phyloP scores from a whole-genome alignment of 495 filamentous ascomycete genomes.

The Schizothecium vesticola region DNA sequence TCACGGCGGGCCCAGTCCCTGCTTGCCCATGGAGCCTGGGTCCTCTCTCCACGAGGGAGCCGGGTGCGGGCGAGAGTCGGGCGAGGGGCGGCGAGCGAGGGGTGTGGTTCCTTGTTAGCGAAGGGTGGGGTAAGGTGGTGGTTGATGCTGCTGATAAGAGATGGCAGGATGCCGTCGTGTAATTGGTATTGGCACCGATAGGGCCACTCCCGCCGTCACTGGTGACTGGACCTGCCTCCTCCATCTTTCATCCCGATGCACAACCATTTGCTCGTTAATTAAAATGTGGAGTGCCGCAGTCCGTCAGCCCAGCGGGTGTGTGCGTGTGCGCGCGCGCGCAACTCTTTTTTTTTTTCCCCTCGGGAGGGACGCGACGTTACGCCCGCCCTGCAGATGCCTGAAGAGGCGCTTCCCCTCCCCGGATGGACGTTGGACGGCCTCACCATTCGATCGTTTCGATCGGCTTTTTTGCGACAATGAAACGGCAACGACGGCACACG shows the following conservation, averaged over 20 bases:
- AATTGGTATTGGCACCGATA: slow-evolving; percentile 14
- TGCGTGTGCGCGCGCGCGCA: not conserved
- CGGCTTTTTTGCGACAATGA: not conserved
- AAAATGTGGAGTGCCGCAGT: not conserved
- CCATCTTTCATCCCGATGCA: not conserved
- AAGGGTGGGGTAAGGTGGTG: not conserved
- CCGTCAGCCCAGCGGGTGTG: not conserved
- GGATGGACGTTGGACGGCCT: not conserved
- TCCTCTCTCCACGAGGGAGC: slow-evolving; percentile 2
- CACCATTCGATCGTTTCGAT: not conserved
- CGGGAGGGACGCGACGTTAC: not conserved
- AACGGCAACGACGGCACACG: not conserved
- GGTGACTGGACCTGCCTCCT: not conserved
- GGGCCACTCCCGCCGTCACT: not conserved
- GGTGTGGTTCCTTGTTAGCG: not conserved
- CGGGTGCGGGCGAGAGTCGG: not conserved
- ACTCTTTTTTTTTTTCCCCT: not conserved
- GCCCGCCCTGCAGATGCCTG: not conserved
- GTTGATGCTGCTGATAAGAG: slow-evolving; percentile 11
- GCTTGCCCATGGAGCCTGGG: not conserved
- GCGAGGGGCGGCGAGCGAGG: not conserved
- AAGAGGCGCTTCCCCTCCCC: not conserved
- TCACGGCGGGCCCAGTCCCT: not conserved
- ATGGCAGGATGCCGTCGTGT: slow-evolving; percentile 11
- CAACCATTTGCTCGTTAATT: not conserved